Conservation (phyloP, 2,329 filamentous ascomycete genomes). For the Epichloe aotearoae region DNA sequence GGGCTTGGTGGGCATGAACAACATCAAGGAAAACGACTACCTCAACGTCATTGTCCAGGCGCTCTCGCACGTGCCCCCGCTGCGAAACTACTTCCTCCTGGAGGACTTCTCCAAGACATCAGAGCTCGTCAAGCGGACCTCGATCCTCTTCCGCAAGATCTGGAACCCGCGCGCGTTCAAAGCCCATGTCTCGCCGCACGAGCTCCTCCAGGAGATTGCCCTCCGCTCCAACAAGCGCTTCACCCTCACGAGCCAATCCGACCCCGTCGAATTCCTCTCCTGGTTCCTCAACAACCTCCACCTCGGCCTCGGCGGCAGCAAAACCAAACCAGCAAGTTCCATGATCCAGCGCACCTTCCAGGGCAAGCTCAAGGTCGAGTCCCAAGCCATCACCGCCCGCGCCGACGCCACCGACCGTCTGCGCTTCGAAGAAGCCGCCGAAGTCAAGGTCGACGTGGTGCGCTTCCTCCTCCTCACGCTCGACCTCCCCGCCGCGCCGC, state of each 20-base stretch:
- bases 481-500: slow-evolving; percentile 78
- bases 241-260: slow-evolving; percentile 78
- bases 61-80: slow-evolving; percentile 73
- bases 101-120: slow-evolving; percentile 60
- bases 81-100: slow-evolving; percentile 85
- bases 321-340: slow-evolving; percentile 69
- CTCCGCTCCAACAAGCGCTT: slow-evolving; percentile 86
- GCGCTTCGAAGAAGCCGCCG: slow-evolving; percentile 81
- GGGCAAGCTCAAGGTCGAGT: slow-evolving; percentile 81
- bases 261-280: slow-evolving; percentile 89
- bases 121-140: slow-evolving; percentile 78
- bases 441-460: slow-evolving; percentile 61
- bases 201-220: slow-evolving; percentile 88
- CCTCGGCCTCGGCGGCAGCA: slow-evolving; percentile 77
- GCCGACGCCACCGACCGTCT: slow-evolving; percentile 77
- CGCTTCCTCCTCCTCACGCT: slow-evolving; percentile 88
- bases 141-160: slow-evolving; percentile 85
- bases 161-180: slow-evolving; percentile 98
- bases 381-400: slow-evolving; percentile 83
- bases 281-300: slow-evolving; percentile 98
- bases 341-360: slow-evolving; percentile 92
- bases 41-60: slow-evolving; percentile 91
- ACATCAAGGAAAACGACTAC: slow-evolving; percentile 99
- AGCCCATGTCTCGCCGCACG: slow-evolving; percentile 91
- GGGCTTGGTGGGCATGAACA: slow-evolving; percentile 97